phyloP scores from a whole-genome alignment of 441 rosid species.

The Gossypium davidsonii region DNA sequence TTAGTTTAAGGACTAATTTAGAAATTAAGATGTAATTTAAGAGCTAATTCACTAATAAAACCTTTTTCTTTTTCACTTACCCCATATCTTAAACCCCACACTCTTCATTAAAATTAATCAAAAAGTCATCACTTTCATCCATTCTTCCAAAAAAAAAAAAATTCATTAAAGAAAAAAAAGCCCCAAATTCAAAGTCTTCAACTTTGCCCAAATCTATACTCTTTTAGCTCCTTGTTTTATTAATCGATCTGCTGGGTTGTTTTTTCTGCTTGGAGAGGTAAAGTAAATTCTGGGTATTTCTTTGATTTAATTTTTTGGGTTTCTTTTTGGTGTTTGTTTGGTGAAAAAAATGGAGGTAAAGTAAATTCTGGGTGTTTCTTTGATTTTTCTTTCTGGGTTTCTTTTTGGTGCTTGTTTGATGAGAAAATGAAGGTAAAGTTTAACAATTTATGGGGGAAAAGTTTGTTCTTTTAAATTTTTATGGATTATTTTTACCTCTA shows the following conservation, averaged over 20 bases:
- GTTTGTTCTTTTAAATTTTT: background rate
- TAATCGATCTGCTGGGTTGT: conserved; percentile 5
- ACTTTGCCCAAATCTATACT: conserved; percentile 1
- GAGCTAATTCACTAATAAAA: too few relatives aligned
- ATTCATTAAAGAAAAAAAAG: too few relatives aligned
- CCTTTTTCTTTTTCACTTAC: background rate
- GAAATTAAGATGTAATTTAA: too few relatives aligned
- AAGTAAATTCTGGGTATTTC: background rate
- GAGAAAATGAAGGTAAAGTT: background rate
- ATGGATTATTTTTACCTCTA: background rate
- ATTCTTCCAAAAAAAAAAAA: background rate
- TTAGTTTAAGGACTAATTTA: too few relatives aligned
- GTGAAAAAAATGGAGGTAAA: conserved; percentile 27
- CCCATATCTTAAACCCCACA: background rate
- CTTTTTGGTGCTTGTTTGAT: background rate
- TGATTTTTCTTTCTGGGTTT: background rate
- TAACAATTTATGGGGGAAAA: background rate
- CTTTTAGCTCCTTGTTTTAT: background rate
- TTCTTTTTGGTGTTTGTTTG: background rate
- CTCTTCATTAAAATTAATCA: background rate
- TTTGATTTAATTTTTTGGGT: background rate
- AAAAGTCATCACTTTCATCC: conserved; percentile 6
- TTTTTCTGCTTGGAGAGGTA: conserved; percentile 32
- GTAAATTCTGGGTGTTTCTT: background rate
- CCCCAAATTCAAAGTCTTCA: background rate